Conservation (phyloP, 768 basidiomycete species). For the Naematelia aurantialba region DNA sequence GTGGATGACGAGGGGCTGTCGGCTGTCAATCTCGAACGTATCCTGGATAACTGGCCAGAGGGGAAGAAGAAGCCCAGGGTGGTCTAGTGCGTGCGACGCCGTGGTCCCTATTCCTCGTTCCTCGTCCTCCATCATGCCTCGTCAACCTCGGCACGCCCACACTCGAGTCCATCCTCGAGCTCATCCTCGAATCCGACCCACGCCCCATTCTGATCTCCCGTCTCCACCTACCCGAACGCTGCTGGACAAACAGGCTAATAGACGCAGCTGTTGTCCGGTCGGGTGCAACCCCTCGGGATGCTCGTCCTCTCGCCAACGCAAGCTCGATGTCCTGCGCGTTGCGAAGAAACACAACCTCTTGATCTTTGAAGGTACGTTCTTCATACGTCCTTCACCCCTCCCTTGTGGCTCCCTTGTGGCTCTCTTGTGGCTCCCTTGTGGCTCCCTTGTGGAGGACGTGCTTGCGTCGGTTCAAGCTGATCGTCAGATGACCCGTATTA, state of each 20-base stretch:
- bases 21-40: slow-evolving; percentile 60
- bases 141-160: too few relatives aligned
- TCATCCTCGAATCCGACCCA: too few relatives aligned
- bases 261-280: slow-evolving; percentile 50
- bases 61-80: slow-evolving; percentile 69
- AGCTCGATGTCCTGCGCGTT: slow-evolving; percentile 63
- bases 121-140: too few relatives aligned
- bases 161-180: too few relatives aligned
- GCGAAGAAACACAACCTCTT: slow-evolving; percentile 71
- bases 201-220: too few relatives aligned
- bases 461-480: too few relatives aligned
- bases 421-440: too few relatives aligned
- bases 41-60: slow-evolving; percentile 70
- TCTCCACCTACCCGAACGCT: too few relatives aligned
- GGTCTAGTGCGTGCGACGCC: slow-evolving; percentile 73
- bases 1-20: slow-evolving; percentile 71
- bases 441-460: too few relatives aligned
- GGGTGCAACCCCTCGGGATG: slow-evolving; percentile 84
- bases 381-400: neutral
- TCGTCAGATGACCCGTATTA: slow-evolving; percentile 64
- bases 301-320: slow-evolving; percentile 68
- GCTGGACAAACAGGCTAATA: slow-evolving; percentile 11
- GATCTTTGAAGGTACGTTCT: slow-evolving; percentile 72
- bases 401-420: too few relatives aligned
- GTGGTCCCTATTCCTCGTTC: too few relatives aligned